Conservation (phyloP, 78 protist species). For the Polysphondylium violaceum region DNA sequence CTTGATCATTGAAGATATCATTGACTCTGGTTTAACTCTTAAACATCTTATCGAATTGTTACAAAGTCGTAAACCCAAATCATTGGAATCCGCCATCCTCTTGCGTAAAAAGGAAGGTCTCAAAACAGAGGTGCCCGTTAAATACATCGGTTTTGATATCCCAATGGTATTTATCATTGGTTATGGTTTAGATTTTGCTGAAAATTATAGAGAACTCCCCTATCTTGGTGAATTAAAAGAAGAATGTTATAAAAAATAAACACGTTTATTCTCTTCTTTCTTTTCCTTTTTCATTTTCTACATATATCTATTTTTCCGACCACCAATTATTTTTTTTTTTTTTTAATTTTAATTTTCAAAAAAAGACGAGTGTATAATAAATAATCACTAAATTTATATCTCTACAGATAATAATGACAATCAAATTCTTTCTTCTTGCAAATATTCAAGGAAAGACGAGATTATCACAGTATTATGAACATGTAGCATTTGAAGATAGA, state of each 20-base stretch:
- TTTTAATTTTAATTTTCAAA: too few relatives aligned
- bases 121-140: slow-evolving; percentile 66
- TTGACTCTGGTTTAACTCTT: slow-evolving; percentile 76
- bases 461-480: slow-evolving; percentile 93
- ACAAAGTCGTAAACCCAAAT: slow-evolving; percentile 65
- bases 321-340: too few relatives aligned
- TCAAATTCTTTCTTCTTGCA: slow-evolving; percentile 94
- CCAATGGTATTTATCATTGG: slow-evolving; percentile 82
- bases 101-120: slow-evolving; percentile 75
- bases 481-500: slow-evolving; percentile 84
- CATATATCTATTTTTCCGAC: too few relatives aligned
- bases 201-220: slow-evolving; percentile 70
- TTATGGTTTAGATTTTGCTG: slow-evolving; percentile 81
- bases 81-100: slow-evolving; percentile 38
- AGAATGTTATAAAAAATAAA: slow-evolving; percentile 59
- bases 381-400: too few relatives aligned
- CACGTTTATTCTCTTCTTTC: too few relatives aligned
- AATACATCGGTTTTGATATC: slow-evolving; percentile 72
- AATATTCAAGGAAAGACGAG: slow-evolving; percentile 98
- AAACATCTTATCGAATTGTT: slow-evolving; percentile 52
- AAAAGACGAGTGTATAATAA: too few relatives aligned
- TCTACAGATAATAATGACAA: slow-evolving; percentile 63
- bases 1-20: slow-evolving; percentile 76
- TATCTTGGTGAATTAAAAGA: slow-evolving; percentile 79
- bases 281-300: too few relatives aligned